Base-by-base conservation (phyloP, 2,329 filamentous ascomycete species). In the Neofusicoccum umdonicola region DNA sequence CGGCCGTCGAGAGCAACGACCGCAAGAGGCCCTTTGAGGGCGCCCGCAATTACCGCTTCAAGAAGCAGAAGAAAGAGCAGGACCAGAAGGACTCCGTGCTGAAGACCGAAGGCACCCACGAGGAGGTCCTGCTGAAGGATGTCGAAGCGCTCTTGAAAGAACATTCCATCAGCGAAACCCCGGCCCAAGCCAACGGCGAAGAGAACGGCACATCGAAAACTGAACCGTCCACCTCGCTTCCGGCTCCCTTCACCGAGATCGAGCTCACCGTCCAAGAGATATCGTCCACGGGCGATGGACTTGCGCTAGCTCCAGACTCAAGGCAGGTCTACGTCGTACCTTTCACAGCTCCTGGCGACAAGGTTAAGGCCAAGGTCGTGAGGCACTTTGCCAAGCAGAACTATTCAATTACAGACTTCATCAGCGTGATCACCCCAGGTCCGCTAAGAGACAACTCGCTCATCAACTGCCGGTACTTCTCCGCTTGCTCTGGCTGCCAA, bases 251-350 rank as follows among this genome's bases (percentile, higher is more conserved):
- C 56, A 52, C 61, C 22, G 65, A 66, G 27, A 87, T 95, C 45
- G 89, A 97, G 62, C 86, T 98, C 45, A 87, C 90, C n/a, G 88
- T 98, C 65, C 78, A 88, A 6, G 87, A 91, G 69, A 83, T 98
- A 39, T 96, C 94, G 0, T 98, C 94, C 0, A 97, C 92, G 0
- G 95, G 95, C 62, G 95, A 98, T 70, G 95, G 92, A 2, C 84
- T 99, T 64, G 95, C 91, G 3, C 82, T 91, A 65, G 85, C 87
- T n/a, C 80, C 86, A 34, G 84, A 86, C 66, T 83, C 82, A n/a
- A 81, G 86, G 63, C 83, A 89, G 80, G 78, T 97, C 76, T 97
- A 93, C 73, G 89, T 95, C 58, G 89, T 98, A 1, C 93, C 94
- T 3, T 99, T 97, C 74, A 86, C 90, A 22, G 85, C 94, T 1